These are phyloP conservation scores for Mycena olivaceomarginata DNA, from an alignment of 768 basidiomycete genomes.

Conservation along the genomic window DNA sequence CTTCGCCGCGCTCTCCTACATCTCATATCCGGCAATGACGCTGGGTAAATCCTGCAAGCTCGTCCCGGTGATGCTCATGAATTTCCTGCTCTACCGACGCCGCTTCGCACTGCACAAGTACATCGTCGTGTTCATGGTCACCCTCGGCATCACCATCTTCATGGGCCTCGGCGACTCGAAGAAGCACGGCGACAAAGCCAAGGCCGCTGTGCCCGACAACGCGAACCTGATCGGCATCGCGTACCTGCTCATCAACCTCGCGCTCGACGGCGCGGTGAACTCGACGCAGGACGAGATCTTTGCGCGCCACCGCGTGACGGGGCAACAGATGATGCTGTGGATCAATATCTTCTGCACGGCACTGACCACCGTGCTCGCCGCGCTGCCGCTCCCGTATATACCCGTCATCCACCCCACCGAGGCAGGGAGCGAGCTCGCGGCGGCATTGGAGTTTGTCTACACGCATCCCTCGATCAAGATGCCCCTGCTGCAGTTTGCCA, in stretches of 20 bases:
- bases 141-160: constrained; percentile 92
- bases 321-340: constrained; percentile 99
- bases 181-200: constrained; percentile 55
- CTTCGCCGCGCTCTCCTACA: constrained; percentile 95
- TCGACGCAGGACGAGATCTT: constrained; percentile 99
- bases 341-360: constrained; percentile 93
- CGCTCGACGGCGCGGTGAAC: constrained; percentile 95
- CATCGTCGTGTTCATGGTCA: constrained; percentile 95
- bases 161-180: constrained; percentile 85
- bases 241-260: constrained; percentile 90
- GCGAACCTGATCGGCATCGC: constrained; percentile 82
- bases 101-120: constrained; percentile 97
- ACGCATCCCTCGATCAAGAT: constrained; percentile 84
- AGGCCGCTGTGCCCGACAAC: constrained; percentile 62
- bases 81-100: constrained; percentile 95
- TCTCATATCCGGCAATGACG: constrained; percentile 99
- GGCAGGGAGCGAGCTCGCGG: constrained; percentile 78
- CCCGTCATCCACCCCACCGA: constrained; percentile 86
- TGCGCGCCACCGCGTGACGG: constrained; percentile 79
- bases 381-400: constrained; percentile 87
- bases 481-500: constrained; percentile 89
- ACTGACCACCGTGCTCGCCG: constrained; percentile 79
- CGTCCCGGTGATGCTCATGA: constrained; percentile 99
- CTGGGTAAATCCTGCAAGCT: constrained; percentile 99
- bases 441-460: constrained; percentile 83